phyloP scores from a whole-genome alignment of 192 early-diverging fungal species.

The Backusella tarrabulga region DNA sequence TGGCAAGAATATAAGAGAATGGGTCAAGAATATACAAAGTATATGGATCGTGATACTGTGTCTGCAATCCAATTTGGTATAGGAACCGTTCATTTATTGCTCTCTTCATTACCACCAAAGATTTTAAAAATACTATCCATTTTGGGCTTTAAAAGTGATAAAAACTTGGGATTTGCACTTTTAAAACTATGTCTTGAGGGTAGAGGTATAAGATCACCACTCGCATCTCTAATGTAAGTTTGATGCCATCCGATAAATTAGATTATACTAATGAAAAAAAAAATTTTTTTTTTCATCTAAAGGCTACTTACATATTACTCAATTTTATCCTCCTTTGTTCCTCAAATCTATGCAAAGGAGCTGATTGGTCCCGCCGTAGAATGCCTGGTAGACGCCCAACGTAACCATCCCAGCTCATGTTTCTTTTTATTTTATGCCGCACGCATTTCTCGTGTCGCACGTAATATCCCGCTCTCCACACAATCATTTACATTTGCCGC shows the following conservation, averaged over 20 bases:
- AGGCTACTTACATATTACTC: slow-evolving; percentile 41
- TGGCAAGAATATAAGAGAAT: slow-evolving; percentile 29
- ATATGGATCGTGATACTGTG: slow-evolving; percentile 31
- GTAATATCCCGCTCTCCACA: slow-evolving; percentile 21
- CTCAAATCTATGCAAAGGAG: slow-evolving; percentile 37
- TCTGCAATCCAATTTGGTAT: slow-evolving; percentile 47
- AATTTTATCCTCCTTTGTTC: slow-evolving; percentile 47
- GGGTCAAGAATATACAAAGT: slow-evolving; percentile 9
- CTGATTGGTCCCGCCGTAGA: slow-evolving; percentile 23
- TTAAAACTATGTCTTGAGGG: slow-evolving; percentile 40
- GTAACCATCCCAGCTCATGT: slow-evolving; percentile 40
- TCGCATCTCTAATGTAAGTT: slow-evolving; percentile 47
- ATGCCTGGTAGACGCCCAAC: slow-evolving; percentile 41
- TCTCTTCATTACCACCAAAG: slow-evolving; percentile 46
- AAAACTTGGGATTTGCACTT: slow-evolving; percentile 44
- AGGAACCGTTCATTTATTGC: slow-evolving; percentile 35
- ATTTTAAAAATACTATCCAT: slow-evolving; percentile 43
- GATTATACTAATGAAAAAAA: too few species aligned
- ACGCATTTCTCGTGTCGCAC: slow-evolving; percentile 40
- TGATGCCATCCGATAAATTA: too few species aligned
- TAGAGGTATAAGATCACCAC: slow-evolving; percentile 44
- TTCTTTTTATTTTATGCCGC: slow-evolving; percentile 51
- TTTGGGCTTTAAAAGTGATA: slow-evolving; percentile 46
- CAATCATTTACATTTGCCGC: slow-evolving; percentile 24
- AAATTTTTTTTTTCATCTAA: too few species aligned